Evolutionary conservation across 106 monocot species (phyloP).

Genomic region (Dendrobium catenatum): DNA sequence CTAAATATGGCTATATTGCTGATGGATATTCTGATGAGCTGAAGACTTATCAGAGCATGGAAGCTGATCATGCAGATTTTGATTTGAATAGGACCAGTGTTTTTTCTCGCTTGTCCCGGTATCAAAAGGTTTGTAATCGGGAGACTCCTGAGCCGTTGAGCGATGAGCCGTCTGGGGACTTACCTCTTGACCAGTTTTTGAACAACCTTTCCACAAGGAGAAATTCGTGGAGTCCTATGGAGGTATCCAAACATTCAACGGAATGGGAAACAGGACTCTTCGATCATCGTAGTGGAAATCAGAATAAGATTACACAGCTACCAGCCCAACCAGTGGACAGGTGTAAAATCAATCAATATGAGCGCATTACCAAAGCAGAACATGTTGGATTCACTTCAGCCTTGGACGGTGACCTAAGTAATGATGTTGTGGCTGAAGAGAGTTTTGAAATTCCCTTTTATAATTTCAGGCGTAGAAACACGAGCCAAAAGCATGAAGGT

Average conservation of each 20-base stretch:
- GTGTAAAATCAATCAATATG: background rate
- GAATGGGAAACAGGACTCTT: background rate
- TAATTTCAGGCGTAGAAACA: background rate
- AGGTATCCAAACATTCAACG: background rate
- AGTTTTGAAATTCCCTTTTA: conserved; percentile 4
- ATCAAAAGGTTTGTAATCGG: background rate
- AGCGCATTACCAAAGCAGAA: background rate
- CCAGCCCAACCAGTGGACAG: background rate
- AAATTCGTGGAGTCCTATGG: background rate
- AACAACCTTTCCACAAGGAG: background rate
- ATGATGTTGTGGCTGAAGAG: background rate
- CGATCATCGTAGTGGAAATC: background rate
- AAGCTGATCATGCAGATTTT: background rate
- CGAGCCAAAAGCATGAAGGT: background rate
- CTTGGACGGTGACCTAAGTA: background rate
- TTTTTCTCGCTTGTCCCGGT: background rate
- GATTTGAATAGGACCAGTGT: background rate
- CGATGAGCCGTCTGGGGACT: no score
- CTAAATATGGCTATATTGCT: background rate
- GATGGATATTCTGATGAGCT: background rate
- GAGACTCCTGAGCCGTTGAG: background rate
- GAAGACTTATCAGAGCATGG: background rate
- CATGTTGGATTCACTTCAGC: background rate
- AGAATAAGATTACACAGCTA: background rate
- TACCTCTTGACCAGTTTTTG: background rate